These are phyloP conservation scores for Cutaneotrichosporon cutaneum DNA, from an alignment of 1,284 basidiomycete species.

Conservation along the genomic window DNA sequence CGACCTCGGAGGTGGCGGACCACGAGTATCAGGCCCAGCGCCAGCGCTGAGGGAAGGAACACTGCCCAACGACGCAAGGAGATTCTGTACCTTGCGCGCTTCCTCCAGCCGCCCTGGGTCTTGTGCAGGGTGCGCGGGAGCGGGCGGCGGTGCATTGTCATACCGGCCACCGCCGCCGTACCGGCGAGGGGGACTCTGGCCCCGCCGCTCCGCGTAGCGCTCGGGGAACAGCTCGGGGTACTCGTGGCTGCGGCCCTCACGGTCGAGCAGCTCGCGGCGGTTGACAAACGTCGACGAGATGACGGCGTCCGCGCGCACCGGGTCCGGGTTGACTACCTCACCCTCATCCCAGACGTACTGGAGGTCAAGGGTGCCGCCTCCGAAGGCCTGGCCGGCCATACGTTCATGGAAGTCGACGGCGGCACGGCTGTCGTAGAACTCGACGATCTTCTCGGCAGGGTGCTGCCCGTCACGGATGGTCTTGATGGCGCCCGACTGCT, in stretches of 20 bases:
- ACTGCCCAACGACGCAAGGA: slow-evolving; percentile 33
- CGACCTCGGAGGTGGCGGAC: slow-evolving; percentile 4
- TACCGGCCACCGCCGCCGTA: slow-evolving; percentile 8
- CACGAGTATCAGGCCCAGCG: not conserved
- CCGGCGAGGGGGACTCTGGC: not conserved
- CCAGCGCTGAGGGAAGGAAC: slow-evolving; percentile 15
- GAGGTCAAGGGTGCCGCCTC: slow-evolving; percentile 84
- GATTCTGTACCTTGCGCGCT: slow-evolving; percentile 41
- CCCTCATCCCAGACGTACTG: slow-evolving; percentile 80
- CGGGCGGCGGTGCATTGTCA: slow-evolving; percentile 19
- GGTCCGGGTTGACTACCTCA: slow-evolving; percentile 49
- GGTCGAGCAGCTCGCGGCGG: slow-evolving; percentile 18
- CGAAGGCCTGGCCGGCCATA: slow-evolving; percentile 70
- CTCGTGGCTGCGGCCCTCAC: slow-evolving; percentile 1
- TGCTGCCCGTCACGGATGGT: slow-evolving; percentile 66
- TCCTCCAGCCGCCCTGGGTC: slow-evolving; percentile 36
- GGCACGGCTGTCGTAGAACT: slow-evolving; percentile 83
- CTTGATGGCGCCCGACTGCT: slow-evolving; percentile 87
- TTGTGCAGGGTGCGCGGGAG: slow-evolving; percentile 16
- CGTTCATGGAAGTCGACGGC: slow-evolving; percentile 76
- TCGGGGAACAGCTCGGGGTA: not conserved
- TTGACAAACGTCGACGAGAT: slow-evolving; percentile 6
- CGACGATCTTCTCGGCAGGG: slow-evolving; percentile 77
- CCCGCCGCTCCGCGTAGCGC: not conserved
- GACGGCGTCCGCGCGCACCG: slow-evolving; percentile 13